Base-by-base conservation (phyloP, 495 filamentous ascomycete genomes). In the Tuber aestivum region DNA sequence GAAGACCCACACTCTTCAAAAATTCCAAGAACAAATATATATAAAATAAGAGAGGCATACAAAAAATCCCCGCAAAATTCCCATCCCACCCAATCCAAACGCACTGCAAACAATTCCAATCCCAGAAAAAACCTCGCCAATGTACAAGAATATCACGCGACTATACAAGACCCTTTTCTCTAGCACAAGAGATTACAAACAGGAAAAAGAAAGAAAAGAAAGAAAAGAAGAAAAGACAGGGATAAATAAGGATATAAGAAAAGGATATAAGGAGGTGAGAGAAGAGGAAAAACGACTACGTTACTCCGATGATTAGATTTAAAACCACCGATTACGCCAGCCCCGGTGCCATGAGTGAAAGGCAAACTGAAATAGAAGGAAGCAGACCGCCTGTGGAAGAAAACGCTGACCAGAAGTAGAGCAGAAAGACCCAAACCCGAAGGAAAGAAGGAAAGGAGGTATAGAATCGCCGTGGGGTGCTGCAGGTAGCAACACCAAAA, bases 101-200 rank as follows among this genome's bases (percentile, higher is more conserved):
- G 56, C n/a, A 32, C 56, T 65, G n/a, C 56, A 61, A n/a, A 61
- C n/a, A 18, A 65, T 65, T 14, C 56, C 56, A 65, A 32, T 65
- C 56, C 56, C 56, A 65, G 2, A 14, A 12, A 32, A 65, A 65
- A 0, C 27, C n/a, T 10, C n/a, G 12, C n/a, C 56, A 65, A 65
- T 65, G 56, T 65, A 65, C 56, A 65, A 65, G 56, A 65, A 65
- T 65, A 65, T 65, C 56, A 18, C 27, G 56, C 56, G 0, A 65
- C 56, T 65, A 32, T 65, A 65, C 56, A 65, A 65, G 56, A 65
- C 56, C 56, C n/a, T 65, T 65, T 65, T 65, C 56, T 65, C 56
- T 65, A 65, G 32, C 56, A 32, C 56, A 65, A 32, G 56, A 65
- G 27, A 65, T 27, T 65, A 65, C 56, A 32, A 32, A 32, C 0